These are phyloP conservation scores for Licmophora abbreviata DNA, from an alignment of 108 stramenopile species.

Conservation along the genomic window DNA sequence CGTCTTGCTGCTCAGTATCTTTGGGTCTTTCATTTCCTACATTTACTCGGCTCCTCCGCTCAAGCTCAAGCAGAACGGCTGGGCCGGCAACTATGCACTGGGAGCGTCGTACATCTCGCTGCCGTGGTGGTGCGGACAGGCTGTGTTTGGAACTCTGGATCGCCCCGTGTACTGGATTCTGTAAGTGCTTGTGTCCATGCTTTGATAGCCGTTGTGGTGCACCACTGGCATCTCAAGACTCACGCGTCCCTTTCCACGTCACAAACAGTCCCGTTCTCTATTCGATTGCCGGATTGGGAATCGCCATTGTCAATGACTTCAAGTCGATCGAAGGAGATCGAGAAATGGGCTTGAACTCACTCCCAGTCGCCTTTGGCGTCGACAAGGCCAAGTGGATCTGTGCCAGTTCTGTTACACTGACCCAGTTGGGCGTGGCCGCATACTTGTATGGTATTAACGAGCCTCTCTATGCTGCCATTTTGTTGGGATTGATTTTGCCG, in stretches of 20 bases:
- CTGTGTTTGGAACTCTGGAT: constrained; percentile 82
- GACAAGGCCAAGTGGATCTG: constrained; percentile 91
- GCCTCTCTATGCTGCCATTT: constrained; percentile 66
- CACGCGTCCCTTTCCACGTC: background rate
- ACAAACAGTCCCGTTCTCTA: constrained; percentile 73
- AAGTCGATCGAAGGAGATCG: constrained; percentile 95
- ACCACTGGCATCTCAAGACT: background rate
- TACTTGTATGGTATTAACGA: constrained; percentile 82
- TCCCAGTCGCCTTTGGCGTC: constrained; percentile 95
- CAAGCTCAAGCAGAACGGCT: constrained; percentile 94
- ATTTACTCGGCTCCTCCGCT: constrained; percentile 95
- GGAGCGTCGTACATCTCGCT: constrained; percentile 95
- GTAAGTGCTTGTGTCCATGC: constrained; percentile 32
- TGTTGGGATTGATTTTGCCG: constrained; percentile 81
- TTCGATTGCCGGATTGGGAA: constrained; percentile 90
- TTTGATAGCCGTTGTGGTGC: background rate
- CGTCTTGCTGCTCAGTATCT: constrained; percentile 68
- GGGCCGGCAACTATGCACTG: constrained; percentile 92
- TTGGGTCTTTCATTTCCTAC: constrained; percentile 93
- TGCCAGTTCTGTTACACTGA: constrained; percentile 82
- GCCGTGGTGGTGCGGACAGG: constrained; percentile 98
- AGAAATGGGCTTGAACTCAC: constrained; percentile 84
- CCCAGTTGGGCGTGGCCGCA: constrained; percentile 86
- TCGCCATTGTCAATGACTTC: constrained; percentile 97
- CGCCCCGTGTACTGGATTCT: constrained; percentile 85